Evolutionary conservation across 2,329 filamentous ascomycete genomes (phyloP).

Genomic region (Ophiocordyceps robertsii): DNA sequence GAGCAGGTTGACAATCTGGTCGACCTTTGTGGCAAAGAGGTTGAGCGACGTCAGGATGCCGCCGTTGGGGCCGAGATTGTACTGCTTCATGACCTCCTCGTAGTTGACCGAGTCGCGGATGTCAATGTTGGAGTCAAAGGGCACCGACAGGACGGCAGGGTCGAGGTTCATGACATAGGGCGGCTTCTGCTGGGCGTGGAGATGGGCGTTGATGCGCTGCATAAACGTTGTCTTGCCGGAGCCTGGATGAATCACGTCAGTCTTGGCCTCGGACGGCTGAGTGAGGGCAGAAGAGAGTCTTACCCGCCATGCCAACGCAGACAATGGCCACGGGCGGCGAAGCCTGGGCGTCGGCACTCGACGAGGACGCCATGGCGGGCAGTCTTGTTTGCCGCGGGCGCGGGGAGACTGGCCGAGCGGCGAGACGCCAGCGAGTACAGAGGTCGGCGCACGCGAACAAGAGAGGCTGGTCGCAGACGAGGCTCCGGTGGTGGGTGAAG

Average conservation of each 20-base stretch:
- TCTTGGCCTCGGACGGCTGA: background rate
- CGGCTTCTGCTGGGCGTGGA: slow-evolving; percentile 65
- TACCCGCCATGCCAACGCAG: slow-evolving; percentile 93
- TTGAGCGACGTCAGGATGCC: slow-evolving; percentile 93
- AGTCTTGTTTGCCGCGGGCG: background rate
- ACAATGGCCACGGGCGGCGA: slow-evolving; percentile 46
- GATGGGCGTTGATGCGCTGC: slow-evolving; percentile 90
- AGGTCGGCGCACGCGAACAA: background rate
- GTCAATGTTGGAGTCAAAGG: slow-evolving; percentile 96
- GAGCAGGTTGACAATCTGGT: slow-evolving; percentile 78
- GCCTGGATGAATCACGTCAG: slow-evolving; percentile 30
- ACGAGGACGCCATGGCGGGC: slow-evolving; percentile 18
- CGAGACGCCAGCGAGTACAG: background rate
- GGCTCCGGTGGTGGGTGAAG: no score
- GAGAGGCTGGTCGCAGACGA: no score
- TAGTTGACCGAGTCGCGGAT: slow-evolving; percentile 99
- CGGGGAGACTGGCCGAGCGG: no score
- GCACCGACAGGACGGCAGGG: slow-evolving; percentile 82
- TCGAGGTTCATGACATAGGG: slow-evolving; percentile 97
- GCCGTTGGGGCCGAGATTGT: slow-evolving; percentile 93
- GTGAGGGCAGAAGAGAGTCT: background rate
- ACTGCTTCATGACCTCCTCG: slow-evolving; percentile 99
- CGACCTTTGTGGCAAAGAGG: slow-evolving; percentile 94
- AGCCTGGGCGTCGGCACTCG: background rate
- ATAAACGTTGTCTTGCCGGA: slow-evolving; percentile 99